Percentiles rank a stretch among this genome's conserved stretches.
These are phyloP conservation scores for Maudiozyma serrabonitensis DNA, from an alignment of 805 yeast species.

Conservation along the genomic window DNA sequence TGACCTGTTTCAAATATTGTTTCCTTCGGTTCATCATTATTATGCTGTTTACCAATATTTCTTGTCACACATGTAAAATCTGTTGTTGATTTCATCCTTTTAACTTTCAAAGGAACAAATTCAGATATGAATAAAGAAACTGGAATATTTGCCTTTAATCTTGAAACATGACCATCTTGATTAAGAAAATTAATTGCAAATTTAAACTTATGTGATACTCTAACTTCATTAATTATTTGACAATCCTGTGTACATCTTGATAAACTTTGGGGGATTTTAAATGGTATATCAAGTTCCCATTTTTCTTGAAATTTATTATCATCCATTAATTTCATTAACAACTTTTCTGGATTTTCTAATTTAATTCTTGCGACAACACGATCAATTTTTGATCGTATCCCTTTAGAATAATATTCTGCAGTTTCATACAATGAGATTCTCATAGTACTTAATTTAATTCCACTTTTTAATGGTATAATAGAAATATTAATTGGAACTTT, in stretches of 20 bases:
- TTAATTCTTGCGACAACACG: conserved; percentile 47
- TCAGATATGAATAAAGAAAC: conserved; percentile 70
- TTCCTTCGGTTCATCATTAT: not conserved
- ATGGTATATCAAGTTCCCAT: conserved; percentile 62
- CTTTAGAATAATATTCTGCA: conserved; percentile 51
- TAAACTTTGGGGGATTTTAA: conserved; percentile 64
- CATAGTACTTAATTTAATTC: conserved; percentile 67
- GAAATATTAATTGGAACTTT: conserved; percentile 57
- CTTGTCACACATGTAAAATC: not conserved
- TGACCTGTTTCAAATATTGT: conserved; percentile 1
- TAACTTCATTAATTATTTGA: conserved; percentile 54
- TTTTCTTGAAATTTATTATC: conserved; percentile 36
- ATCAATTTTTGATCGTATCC: conserved; percentile 54
- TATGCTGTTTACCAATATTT: not conserved
- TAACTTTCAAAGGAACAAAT: conserved; percentile 52
- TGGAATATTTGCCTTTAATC: conserved; percentile 84
- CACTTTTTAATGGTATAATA: conserved; percentile 74
- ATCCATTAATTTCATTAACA: conserved; percentile 22
- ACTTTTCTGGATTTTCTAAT: conserved; percentile 34
- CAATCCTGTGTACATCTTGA: conserved; percentile 82
- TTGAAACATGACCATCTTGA: conserved; percentile 89
- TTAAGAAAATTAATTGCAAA: conserved; percentile 71
- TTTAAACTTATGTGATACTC: conserved; percentile 82
- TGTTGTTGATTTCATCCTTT: conserved; percentile 4
- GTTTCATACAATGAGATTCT: conserved; percentile 60